These are phyloP conservation scores for Gentiana dahurica DNA, from an alignment of 257 asterid species.

Conservation along the genomic window DNA sequence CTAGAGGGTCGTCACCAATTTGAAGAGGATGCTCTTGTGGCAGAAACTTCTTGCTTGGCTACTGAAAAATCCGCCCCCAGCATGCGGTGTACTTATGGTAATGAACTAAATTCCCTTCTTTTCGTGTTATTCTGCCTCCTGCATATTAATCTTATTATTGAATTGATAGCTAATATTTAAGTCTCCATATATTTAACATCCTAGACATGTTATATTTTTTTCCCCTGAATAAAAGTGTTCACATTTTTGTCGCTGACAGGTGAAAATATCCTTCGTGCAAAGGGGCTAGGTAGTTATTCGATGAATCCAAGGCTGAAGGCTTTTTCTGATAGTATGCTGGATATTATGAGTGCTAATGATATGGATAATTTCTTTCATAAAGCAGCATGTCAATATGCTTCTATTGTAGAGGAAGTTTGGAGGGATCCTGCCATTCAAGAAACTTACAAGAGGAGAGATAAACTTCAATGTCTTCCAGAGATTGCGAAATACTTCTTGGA, in stretches of 20 bases:
- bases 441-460: conserved; percentile 33
- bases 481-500: conserved; percentile 55
- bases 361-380: conserved; percentile 36
- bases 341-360: conserved; percentile 39
- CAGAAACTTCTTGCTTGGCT: conserved; percentile 11
- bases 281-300: conserved; percentile 35
- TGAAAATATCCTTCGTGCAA: conserved; percentile 18
- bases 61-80: conserved; percentile 15
- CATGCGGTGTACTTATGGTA: conserved; percentile 5
- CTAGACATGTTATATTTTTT: neutral
- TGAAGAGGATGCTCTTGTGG: conserved; percentile 39
- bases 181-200: too few relatives aligned
- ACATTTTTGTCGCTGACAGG: conserved; percentile 22
- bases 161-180: too few relatives aligned
- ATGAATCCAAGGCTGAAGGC: conserved; percentile 1
- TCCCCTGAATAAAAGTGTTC: conserved; percentile 27
- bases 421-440: conserved; percentile 65
- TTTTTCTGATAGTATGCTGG: conserved; percentile 44
- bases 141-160: too few relatives aligned
- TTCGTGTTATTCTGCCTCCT: too few relatives aligned
- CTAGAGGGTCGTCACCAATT: conserved; percentile 57
- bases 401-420: conserved; percentile 51
- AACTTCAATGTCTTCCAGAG: conserved; percentile 42
- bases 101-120: neutral
- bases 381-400: conserved; percentile 48